Conservation (phyloP, 306 rosid genomes). For the Acacia confusa region DNA sequence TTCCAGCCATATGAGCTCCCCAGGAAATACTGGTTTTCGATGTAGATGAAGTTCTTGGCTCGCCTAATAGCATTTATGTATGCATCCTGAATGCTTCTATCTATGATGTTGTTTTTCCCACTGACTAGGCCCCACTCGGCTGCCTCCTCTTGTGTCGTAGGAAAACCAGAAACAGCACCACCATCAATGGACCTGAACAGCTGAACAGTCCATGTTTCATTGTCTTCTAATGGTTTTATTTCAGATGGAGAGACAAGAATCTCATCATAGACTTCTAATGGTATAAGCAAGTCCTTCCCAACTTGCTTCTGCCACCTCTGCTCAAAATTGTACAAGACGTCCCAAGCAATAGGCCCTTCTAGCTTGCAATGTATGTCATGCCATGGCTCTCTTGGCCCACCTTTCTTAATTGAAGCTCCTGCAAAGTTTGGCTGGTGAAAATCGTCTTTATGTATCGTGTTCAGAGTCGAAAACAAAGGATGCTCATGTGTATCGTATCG, state of each 20-base stretch:
- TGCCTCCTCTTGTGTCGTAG: slow-evolving; percentile 42
- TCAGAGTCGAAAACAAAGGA: background rate
- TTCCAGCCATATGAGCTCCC: background rate
- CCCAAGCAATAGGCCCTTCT: background rate
- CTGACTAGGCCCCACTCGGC: background rate
- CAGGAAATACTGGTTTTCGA: background rate
- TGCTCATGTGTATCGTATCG: background rate
- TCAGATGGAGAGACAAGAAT: background rate
- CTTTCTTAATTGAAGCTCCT: background rate
- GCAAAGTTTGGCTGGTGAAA: background rate
- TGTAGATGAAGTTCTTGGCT: background rate
- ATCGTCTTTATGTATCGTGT: background rate
- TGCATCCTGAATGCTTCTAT: background rate
- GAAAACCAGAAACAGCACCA: slow-evolving; percentile 64
- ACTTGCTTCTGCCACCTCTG: background rate
- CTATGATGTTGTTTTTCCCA: background rate
- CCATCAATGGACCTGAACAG: slow-evolving; percentile 84
- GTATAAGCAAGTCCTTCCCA: background rate
- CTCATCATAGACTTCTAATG: background rate
- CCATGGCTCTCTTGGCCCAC: background rate
- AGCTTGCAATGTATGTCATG: background rate
- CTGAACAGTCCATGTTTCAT: slow-evolving; percentile 72
- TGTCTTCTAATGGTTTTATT: slow-evolving; percentile 16
- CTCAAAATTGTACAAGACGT: background rate
- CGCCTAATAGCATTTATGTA: background rate